Evolutionary conservation across 2,329 filamentous ascomycete species (phyloP), one percentile per base, ranked within the genome.

Genomic region (Graphilbum ipis-grandicollis): DNA sequence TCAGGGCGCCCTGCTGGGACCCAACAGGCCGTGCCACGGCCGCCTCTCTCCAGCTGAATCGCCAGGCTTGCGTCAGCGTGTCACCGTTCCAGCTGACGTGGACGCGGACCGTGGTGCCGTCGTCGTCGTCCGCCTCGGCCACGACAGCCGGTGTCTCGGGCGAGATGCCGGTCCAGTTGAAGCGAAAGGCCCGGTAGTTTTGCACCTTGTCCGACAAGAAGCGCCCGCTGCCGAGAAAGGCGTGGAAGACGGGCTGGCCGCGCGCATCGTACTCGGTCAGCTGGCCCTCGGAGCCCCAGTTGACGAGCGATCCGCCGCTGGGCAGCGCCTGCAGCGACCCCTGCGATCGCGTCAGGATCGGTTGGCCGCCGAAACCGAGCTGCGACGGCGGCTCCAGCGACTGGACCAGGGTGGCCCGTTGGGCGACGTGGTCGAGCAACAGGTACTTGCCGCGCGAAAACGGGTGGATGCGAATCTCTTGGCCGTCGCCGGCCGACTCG

Each of bases 101-200:
- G 5, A 60, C 44, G 10, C 35, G 32, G 2, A 39, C 22, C 1
- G 41, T 44, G 2, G 43, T 44, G 8, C 32, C 38, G 2, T 44
- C 41, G 5, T 48, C 43, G 9, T 7, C 28, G 28, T 6, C 5
- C 28, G 26, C 21, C 33, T 48, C 42, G 0, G 50, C 51, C 4
- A 47, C 43, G 26, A 52, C 43, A 8, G 48, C 47, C 3, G 53
- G 53, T 23, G 51, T 56, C 15, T 57, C 62, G n/a, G 50, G 53
- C 5, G 64, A 62, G 23, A 52, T 44, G 1, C 59, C 63, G 2
- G 56, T 56, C 66, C 69, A 76, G 38, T 61, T 54, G 43, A 57
- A 63, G 46, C 66, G 68, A 49, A 65, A 65, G 3, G 60, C 62
- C 23, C 69, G 61, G 45, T 75, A 75, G 36, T 63, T 68, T 46